Base-by-base conservation (phyloP, 2,329 filamentous ascomycete genomes). In the Penicillium paneum region DNA sequence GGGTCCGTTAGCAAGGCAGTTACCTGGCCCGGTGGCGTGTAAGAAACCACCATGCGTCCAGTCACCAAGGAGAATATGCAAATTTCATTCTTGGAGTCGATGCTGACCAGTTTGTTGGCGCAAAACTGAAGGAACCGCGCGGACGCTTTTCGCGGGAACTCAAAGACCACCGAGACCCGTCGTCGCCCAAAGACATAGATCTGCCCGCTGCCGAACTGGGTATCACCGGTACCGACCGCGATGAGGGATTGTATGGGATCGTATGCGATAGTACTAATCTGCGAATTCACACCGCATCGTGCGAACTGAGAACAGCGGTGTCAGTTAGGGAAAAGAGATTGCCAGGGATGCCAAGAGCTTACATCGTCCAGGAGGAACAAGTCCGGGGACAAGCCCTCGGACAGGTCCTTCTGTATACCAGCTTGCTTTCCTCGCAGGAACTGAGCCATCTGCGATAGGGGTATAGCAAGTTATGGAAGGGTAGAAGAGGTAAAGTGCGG, bases 231-330 rank as follows among this genome's bases (percentile, higher is more conserved):
- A 56, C 91, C 94, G 59, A 97, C 84, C 39, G 94, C 94, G 48
- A 99, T 81, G 54, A 99, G 85, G 28, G 92, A 96, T 71, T 99
- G 94, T 12, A 97, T 82, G 1, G 94, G 92, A 63, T 97, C 92
- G 77, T 96, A 97, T 57, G 91, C 89, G 61, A 97, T 78, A 60
- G 88, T 89, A 65, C 90, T 91, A 65, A 82, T 79, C 64, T 83
- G 83, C 19, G 87, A 91, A 70, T 88, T 90, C 73, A 97, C 87
- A 57, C 92, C 91, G 72, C 89, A 93, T 60, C 90, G 85, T 48
- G 83, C 83, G 65, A 91, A 77, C 79, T 82, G 61, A 35, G 49
- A 40, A 45, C 26, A 47, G 42, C 17, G 36, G 47, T 55, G 61
- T 61, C 32, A 61, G 49, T 38, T 52, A 52, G 26, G 42, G 49